Base-by-base conservation (phyloP, 1,284 basidiomycete species). In the Golubevia sp. region DNA sequence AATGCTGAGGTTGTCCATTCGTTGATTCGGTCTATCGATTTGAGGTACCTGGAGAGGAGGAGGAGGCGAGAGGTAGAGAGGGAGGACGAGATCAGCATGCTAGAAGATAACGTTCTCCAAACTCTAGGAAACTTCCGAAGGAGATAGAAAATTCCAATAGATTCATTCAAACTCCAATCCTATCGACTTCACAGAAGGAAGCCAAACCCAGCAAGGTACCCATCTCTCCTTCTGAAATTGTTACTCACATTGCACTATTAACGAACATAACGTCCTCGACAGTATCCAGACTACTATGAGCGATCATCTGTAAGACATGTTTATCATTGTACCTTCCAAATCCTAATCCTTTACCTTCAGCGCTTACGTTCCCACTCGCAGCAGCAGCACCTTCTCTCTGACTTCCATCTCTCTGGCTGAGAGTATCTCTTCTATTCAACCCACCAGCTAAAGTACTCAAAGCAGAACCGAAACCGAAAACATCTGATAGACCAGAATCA, bases 251-350 rank as follows among this genome's bases (percentile, higher is more conserved):
- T 34, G 71, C 67, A 1, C 65, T 63, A 51, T 69, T 69, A 3
- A 69, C 59, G 52, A 73, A 72, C 38, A 73, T 66, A 8, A 67
- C 66, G 55, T 82, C 80, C 54, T 82, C 78, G 6, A 82, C 70
- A 4, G 71, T 70, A 38, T 82, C 80, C n/a, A 82, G 51, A 0
- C 73, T 64, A 11, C 71, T 73, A 56, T 79, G 79, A 2, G 80
- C 80, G n/a, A 82, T 78, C 74, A 81, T 79, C 63, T 82, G 80
- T 15, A 82, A 61, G 44, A 70, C 63, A 24, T 70, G 59, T 25
- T 56, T 59, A 21, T 73, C 66, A 21, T 34, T 71, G 54, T 71
- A 71, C 24, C 64, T 21, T 11, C 66, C 67, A 26, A 68, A 66
- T 20, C 67, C 67, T 5, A 66, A 48, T 0, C 74, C 78, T 49